Percentiles rank a stretch among this genome's conserved stretches.
These are phyloP conservation scores for Tillandsia fasciculata DNA, from an alignment of 176 grass and related monocot species.

Conservation along the genomic window DNA sequence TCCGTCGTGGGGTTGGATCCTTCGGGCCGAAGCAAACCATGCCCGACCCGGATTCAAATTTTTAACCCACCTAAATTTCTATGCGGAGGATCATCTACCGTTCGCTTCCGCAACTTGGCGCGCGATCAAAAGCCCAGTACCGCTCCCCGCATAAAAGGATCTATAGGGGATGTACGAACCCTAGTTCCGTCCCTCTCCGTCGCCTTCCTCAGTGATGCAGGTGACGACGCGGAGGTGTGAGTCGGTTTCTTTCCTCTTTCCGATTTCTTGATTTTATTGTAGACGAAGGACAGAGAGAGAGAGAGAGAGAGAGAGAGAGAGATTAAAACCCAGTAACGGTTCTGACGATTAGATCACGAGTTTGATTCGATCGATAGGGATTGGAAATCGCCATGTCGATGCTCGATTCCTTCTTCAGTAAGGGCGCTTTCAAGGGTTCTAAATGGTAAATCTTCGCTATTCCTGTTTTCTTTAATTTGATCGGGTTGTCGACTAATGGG, in stretches of 20 bases:
- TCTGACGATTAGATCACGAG: neutral
- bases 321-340: neutral
- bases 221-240: neutral
- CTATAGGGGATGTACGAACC: neutral
- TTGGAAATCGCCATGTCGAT: constrained; percentile 50
- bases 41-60: neutral
- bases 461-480: neutral
- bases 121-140: neutral
- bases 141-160: neutral
- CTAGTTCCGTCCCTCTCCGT: neutral
- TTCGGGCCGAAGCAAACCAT: neutral
- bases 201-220: neutral
- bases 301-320: no score
- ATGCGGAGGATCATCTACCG: neutral
- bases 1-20: neutral
- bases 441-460: constrained; percentile 51
- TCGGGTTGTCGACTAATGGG: neutral
- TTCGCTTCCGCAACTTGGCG: neutral
- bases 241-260: neutral
- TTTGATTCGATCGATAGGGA: neutral
- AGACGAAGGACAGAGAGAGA: neutral
- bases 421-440: constrained; percentile 50
- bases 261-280: neutral
- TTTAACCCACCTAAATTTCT: neutral
- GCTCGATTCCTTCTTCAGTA: constrained; percentile 86